Base-by-base conservation (phyloP, 2,329 filamentous ascomycete species). In the Nemania diffusa region DNA sequence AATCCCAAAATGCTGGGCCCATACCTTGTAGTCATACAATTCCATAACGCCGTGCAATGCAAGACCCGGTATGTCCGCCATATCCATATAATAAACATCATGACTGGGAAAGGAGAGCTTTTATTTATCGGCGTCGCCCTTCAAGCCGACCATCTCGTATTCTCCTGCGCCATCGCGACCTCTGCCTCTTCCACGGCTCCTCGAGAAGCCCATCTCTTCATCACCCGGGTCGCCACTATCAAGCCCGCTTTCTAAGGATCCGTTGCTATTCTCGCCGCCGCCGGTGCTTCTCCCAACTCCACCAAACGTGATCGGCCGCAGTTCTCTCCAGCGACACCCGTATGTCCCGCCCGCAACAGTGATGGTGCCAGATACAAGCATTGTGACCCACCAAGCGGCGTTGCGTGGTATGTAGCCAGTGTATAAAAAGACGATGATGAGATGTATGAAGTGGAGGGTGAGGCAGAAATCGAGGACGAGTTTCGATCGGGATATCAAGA, bases 401-500 rank as follows among this genome's bases (percentile, higher is more conserved):
- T 95, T 90, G 9, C 86, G 84, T 1, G 96, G 96, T 29, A 98
- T 78, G 9, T 88, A 86, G 74, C 89, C 89, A 2, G 92, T 91
- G 80, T 97, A 97, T 37, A 97, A 78, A 22, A 90, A 90, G 29
- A 92, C 92, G 74, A 93, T 80, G 74, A 96, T 71, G 60, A 97
- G 87, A 78, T 97, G 92, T 48, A 97, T 83, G 78, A 92, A 87
- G 81, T 97, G 93, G 20, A 97, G 87, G 2, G 95, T 97, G 26
- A 97, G 83, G 34, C 93, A 92, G 79, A 98, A 99, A 81, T 99
- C 96, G 72, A 93, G 93, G 57, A 98, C 92, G 68, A 98, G 91
- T 79, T 98, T 98, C 55, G 92, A 96, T 69, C 96, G 93, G 22
- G 91, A 90, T 72, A 99, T 89, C 65, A 98, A 84, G 61, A 95